phyloP scores from a whole-genome alignment of 495 filamentous ascomycete genomes.

The Neurospora sp. region DNA sequence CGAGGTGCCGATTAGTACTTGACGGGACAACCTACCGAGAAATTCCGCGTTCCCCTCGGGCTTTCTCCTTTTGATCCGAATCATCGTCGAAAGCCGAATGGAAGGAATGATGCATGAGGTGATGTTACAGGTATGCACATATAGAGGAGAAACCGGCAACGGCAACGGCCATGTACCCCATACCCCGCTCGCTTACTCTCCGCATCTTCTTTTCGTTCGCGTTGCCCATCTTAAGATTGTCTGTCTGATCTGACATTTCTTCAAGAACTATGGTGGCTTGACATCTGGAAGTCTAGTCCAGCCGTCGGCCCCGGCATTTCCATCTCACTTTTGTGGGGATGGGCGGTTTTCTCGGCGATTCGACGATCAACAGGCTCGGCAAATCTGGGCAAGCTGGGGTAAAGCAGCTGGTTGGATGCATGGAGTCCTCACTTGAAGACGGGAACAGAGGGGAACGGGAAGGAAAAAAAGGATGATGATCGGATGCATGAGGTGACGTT shows the following conservation, averaged over 20 bases:
- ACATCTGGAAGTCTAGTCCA: neutral
- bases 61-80: neutral
- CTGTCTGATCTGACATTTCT: neutral
- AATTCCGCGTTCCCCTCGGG: neutral
- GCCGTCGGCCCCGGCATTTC: neutral
- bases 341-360: neutral
- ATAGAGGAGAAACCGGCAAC: neutral
- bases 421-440: neutral
- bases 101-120: neutral
- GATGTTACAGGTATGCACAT: neutral
- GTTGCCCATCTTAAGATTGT: neutral
- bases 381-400: neutral
- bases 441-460: neutral
- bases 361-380: neutral
- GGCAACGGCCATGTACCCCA: neutral
- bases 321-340: neutral
- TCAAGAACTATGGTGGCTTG: neutral
- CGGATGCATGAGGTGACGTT: neutral
- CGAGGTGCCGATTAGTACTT: neutral
- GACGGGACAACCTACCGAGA: neutral
- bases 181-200: neutral
- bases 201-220: neutral
- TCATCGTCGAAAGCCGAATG: neutral
- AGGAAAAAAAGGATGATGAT: neutral
- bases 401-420: neutral